Conservation (phyloP, 768 basidiomycete species). For the Phlegmacium glaucopus region DNA sequence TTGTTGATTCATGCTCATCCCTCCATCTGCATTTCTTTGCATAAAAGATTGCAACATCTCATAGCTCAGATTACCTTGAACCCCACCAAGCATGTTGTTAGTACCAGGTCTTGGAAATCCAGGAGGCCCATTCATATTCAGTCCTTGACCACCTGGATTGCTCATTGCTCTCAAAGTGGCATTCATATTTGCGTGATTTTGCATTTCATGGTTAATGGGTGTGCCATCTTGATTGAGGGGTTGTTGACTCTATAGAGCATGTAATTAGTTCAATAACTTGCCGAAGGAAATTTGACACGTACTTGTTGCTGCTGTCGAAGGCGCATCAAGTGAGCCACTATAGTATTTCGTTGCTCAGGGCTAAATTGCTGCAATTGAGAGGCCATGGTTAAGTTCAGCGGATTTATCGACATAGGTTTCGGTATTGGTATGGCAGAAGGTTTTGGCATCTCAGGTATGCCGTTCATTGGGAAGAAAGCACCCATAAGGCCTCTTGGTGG, state of each 20-base stretch:
- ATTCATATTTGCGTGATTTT: slow-evolving; percentile 13
- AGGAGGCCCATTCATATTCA: slow-evolving; percentile 16
- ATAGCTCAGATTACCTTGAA: slow-evolving; percentile 26
- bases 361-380: slow-evolving; percentile 21
- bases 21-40: slow-evolving; percentile 30
- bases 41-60: slow-evolving; percentile 44
- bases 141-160: slow-evolving; percentile 3
- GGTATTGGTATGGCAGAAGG: slow-evolving; percentile 1
- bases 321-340: slow-evolving; percentile 16
- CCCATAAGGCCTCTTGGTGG: slow-evolving; percentile 32
- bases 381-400: slow-evolving; percentile 9
- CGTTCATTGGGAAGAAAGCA: slow-evolving; percentile 47
- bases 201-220: slow-evolving; percentile 3
- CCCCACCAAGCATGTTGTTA: slow-evolving; percentile 5
- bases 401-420: slow-evolving; percentile 9
- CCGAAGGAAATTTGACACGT: slow-evolving; percentile 2
- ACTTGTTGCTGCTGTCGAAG: slow-evolving; percentile 14
- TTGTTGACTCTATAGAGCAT: slow-evolving; percentile 9
- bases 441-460: slow-evolving; percentile 50
- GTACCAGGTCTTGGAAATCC: slow-evolving; percentile 4
- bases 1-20: slow-evolving; percentile 6
- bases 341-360: slow-evolving; percentile 20
- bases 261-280: background rate
- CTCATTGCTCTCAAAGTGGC: slow-evolving; percentile 15
- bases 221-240: slow-evolving; percentile 6